These are phyloP conservation scores for Mucor racemosus DNA, from an alignment of 371 early-diverging fungal genomes.

Conservation along the genomic window DNA sequence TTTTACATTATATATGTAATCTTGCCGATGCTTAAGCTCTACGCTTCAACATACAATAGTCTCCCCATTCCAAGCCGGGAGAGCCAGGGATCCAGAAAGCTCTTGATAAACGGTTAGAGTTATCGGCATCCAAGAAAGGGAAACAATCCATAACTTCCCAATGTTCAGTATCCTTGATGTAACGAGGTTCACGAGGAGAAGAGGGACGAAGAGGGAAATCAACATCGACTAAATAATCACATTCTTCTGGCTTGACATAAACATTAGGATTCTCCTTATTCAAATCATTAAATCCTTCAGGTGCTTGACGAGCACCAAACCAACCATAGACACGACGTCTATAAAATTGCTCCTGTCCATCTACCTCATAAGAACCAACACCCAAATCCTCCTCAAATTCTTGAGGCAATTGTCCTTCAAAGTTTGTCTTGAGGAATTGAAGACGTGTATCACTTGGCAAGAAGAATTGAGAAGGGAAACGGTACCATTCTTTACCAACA, in stretches of 20 bases:
- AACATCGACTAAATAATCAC: conserved; percentile 78
- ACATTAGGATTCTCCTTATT: conserved; percentile 69
- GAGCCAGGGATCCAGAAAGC: conserved; percentile 64
- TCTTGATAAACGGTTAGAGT: conserved; percentile 50
- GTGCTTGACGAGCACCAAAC: conserved; percentile 48
- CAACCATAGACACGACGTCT: conserved; percentile 36
- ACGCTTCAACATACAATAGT: conserved; percentile 67
- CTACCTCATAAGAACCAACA: conserved; percentile 29
- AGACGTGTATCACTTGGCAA: conserved; percentile 71
- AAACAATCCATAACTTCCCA: conserved; percentile 64
- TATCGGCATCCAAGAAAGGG: conserved; percentile 62
- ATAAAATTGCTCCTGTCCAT: conserved; percentile 31
- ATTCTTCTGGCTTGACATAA: conserved; percentile 54
- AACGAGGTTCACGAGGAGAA: conserved; percentile 52
- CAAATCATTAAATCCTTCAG: conserved; percentile 73
- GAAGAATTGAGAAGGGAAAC: conserved; percentile 91
- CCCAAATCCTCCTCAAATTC: conserved; percentile 54
- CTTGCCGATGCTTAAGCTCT: conserved; percentile 10
- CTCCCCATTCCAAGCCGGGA: conserved; percentile 58
- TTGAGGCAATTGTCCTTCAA: conserved; percentile 73
- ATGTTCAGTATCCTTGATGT: conserved; percentile 47
- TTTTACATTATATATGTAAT: conserved; percentile 2
- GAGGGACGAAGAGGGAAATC: conserved; percentile 51
- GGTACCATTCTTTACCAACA: conserved; percentile 94
- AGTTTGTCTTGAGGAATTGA: conserved; percentile 64